Evolutionary conservation across 2,329 filamentous ascomycete species (phyloP).

Genomic region (Trichoderma pleuroti): DNA sequence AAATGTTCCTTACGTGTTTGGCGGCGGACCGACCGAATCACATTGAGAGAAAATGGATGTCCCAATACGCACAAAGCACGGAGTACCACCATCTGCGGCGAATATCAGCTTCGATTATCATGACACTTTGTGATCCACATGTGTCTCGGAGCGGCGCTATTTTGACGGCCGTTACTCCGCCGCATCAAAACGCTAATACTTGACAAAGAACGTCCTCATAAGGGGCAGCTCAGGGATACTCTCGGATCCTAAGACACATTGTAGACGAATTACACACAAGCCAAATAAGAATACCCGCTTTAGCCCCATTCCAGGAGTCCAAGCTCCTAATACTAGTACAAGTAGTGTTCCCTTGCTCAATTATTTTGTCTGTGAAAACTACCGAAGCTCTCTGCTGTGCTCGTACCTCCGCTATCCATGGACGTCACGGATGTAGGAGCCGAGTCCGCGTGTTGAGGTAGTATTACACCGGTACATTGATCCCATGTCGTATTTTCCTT

Average conservation of each 20-base stretch:
- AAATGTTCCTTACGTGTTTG: slow-evolving; percentile 11
- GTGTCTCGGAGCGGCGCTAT: background rate
- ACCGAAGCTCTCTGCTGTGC: background rate
- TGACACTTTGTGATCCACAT: background rate
- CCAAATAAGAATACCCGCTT: background rate
- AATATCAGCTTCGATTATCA: background rate
- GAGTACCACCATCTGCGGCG: background rate
- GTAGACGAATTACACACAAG: background rate
- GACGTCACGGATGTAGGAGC: background rate
- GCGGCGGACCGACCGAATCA: background rate
- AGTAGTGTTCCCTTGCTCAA: background rate
- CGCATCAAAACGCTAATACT: background rate
- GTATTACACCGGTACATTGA: background rate
- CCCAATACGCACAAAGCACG: background rate
- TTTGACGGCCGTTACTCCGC: background rate
- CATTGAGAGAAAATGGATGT: background rate
- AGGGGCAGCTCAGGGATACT: background rate
- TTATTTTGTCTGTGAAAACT: background rate
- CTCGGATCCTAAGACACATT: background rate
- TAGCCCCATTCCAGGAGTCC: background rate
- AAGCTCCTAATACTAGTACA: background rate
- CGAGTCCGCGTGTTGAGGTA: background rate
- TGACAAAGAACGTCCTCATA: background rate
- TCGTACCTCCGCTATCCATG: background rate
- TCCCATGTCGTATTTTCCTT: background rate